A percentile compares a stretch with the other conserved stretches of the same genome.
Evolutionary conservation across 768 basidiomycete genomes (phyloP).

Genomic region (Tubosaeta brunneosetosa): DNA sequence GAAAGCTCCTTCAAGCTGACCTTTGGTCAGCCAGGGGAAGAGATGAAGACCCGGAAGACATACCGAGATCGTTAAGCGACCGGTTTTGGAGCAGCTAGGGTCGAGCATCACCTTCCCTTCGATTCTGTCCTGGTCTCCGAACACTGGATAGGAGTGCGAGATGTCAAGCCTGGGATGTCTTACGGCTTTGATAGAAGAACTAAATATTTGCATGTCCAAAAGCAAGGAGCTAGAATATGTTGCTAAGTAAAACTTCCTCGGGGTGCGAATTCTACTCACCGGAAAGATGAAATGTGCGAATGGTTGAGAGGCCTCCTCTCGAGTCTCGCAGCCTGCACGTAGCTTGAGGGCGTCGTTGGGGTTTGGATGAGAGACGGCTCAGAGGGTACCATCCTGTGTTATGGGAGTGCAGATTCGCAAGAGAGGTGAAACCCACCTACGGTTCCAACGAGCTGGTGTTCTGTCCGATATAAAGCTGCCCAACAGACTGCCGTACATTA

Average conservation of each 20-base stretch:
- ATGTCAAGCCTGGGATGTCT: constrained; percentile 23
- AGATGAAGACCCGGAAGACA: constrained; percentile 4
- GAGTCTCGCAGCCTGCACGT: constrained; percentile 27
- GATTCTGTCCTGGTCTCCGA: constrained; percentile 55
- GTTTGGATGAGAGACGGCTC: constrained; percentile 20
- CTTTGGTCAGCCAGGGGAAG: constrained; percentile 3
- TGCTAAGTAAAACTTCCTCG: constrained; percentile 2
- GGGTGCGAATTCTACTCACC: constrained; percentile 31
- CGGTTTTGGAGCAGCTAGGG: constrained; percentile 45
- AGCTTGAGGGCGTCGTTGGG: constrained; percentile 27
- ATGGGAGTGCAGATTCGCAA: not conserved
- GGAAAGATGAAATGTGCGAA: constrained; percentile 48
- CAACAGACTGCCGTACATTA: constrained; percentile 21
- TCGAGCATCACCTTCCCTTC: constrained; percentile 58
- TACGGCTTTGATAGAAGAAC: constrained; percentile 53
- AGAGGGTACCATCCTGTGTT: constrained; percentile 15
- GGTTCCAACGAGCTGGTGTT: not conserved
- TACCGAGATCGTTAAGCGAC: constrained; percentile 57
- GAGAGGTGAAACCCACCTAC: not conserved
- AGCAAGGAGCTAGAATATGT: constrained; percentile 41
- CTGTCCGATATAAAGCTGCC: constrained; percentile 17
- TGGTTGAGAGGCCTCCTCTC: constrained; percentile 21
- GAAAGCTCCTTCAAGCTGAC: constrained; percentile 62
- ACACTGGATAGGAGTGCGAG: constrained; percentile 43
- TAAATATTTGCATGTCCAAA: constrained; percentile 58